These are phyloP conservation scores for Ramularia endophylla DNA, from an alignment of 2,329 filamentous ascomycete genomes.

Conservation along the genomic window DNA sequence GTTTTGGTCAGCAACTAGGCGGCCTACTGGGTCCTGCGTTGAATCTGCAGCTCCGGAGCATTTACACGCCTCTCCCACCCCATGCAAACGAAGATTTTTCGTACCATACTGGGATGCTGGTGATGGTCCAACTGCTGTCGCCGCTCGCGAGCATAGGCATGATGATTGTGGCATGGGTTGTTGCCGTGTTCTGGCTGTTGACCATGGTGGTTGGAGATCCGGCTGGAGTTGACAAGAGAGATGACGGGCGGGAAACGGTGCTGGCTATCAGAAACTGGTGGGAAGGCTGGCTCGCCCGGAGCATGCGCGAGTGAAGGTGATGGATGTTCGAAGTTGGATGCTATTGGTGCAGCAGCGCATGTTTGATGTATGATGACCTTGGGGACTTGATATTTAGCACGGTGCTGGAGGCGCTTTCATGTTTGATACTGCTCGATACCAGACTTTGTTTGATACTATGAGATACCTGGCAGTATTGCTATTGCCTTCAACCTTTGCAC, in stretches of 20 bases:
- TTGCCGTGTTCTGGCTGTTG: slow-evolving; percentile 54
- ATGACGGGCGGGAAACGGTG: slow-evolving; percentile 56
- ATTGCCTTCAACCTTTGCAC: no score
- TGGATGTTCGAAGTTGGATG: background rate
- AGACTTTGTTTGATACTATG: background rate
- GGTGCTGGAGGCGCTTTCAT: slow-evolving; percentile 10
- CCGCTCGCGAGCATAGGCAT: slow-evolving; percentile 53
- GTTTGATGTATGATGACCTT: slow-evolving; percentile 3
- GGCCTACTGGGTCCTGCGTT: slow-evolving; percentile 49
- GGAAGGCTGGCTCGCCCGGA: slow-evolving; percentile 49
- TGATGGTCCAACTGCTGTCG: slow-evolving; percentile 50
- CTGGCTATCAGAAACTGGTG: slow-evolving; percentile 54
- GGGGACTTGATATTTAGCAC: slow-evolving; percentile 8
- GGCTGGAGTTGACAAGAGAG: slow-evolving; percentile 50
- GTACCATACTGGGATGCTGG: slow-evolving; percentile 39
- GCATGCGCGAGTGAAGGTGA: slow-evolving; percentile 19
- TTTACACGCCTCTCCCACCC: slow-evolving; percentile 37
- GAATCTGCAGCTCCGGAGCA: slow-evolving; percentile 45
- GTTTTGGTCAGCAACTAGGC: slow-evolving; percentile 46
- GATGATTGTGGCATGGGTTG: slow-evolving; percentile 52
- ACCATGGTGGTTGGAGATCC: slow-evolving; percentile 53
- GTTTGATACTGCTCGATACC: slow-evolving; percentile 1
- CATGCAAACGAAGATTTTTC: slow-evolving; percentile 33
- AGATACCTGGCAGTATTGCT: no score
- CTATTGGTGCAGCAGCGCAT: background rate